These are phyloP conservation scores for Termitomyces sp. DNA, from an alignment of 768 basidiomycete genomes.

Conservation along the genomic window DNA sequence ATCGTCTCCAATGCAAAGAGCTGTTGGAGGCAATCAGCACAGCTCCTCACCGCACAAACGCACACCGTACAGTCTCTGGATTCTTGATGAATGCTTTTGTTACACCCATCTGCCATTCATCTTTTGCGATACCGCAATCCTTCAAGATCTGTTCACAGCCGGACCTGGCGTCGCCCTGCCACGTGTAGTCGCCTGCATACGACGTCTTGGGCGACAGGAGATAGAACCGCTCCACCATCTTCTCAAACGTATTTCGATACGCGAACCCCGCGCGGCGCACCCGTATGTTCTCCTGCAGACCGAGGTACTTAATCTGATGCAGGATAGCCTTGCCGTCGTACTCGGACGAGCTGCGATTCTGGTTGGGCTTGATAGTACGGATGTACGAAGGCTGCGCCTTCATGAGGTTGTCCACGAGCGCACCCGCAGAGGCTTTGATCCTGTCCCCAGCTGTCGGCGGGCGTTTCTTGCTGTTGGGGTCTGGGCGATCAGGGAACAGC, in stretches of 20 bases:
- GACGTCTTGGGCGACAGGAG: constrained; percentile 91
- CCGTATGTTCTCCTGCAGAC: constrained; percentile 96
- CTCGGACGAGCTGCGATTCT: constrained; percentile 88
- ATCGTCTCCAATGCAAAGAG: constrained; percentile 98
- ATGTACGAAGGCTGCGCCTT: constrained; percentile 97
- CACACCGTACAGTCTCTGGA: constrained; percentile 79
- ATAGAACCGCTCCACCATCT: constrained; percentile 99
- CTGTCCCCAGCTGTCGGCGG: constrained; percentile 97
- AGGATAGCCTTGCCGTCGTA: constrained; percentile 94
- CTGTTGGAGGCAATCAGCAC: constrained; percentile 32
- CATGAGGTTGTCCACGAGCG: constrained; percentile 97
- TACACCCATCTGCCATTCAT: constrained; percentile 99
- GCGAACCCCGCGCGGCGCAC: constrained; percentile 97
- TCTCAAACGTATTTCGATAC: constrained; percentile 96
- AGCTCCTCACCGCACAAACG: not conserved
- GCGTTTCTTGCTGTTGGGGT: constrained; percentile 95
- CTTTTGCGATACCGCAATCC: constrained; percentile 92
- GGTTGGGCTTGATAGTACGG: constrained; percentile 98
- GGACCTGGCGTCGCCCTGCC: constrained; percentile 85
- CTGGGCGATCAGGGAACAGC: constrained; percentile 91
- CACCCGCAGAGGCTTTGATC: constrained; percentile 96
- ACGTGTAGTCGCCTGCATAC: constrained; percentile 98
- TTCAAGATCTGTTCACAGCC: constrained; percentile 91
- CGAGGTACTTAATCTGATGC: constrained; percentile 99
- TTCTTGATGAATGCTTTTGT: constrained; percentile 99